Base-by-base conservation (phyloP, 2,329 filamentous ascomycete genomes). In the Coniosporium tulheliwenetii region DNA sequence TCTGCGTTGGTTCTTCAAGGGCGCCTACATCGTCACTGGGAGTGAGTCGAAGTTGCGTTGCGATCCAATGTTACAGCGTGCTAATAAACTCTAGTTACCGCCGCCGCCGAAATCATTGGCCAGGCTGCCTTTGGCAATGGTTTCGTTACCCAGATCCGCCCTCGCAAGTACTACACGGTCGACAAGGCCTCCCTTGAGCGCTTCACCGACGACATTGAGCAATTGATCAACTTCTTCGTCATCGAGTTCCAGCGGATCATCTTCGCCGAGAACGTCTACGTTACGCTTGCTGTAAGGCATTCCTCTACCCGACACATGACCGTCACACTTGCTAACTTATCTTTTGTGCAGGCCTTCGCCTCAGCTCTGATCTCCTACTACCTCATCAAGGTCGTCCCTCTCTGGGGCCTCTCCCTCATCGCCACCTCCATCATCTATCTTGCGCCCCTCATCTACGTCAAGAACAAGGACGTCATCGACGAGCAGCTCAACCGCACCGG, bases 171-270 rank as follows among this genome's bases (percentile, higher is more conserved):
- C 67, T 79, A 76, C 63, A 77, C 70, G 38, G 70, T 80, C 43
- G 73, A 74, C 31, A 74, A 75, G 55, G 75, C 78, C 50, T 73
- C 71, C 38, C 64, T 78, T 31, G 75, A 79, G 56, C 70, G 67
- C 43, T 59, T 74, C 15, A 60, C 76, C 38, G 75, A 76, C 47
- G 76, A 79, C 54, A 54, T 77, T 10, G 73, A 76, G 56, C 74
- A 79, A 60, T 63, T 80, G 41, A 65, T 74, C 60, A 78, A 79
- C 63, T 80, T 80, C 62, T 75, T 79, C 59, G 67, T 79, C 49
- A 77, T 80, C 46, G 76, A 80, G 55, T 73, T 75, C 54, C 76
- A 80, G 64, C 70, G 76, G 43, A 67, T 79, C 47, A 56, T 79
- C 44, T 80, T 79, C 50, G 75, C 72, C 30, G 76, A 80, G 65